Evolutionary conservation across 495 filamentous ascomycete genomes (phyloP).

Genomic region (Penicillium subrubescens): DNA sequence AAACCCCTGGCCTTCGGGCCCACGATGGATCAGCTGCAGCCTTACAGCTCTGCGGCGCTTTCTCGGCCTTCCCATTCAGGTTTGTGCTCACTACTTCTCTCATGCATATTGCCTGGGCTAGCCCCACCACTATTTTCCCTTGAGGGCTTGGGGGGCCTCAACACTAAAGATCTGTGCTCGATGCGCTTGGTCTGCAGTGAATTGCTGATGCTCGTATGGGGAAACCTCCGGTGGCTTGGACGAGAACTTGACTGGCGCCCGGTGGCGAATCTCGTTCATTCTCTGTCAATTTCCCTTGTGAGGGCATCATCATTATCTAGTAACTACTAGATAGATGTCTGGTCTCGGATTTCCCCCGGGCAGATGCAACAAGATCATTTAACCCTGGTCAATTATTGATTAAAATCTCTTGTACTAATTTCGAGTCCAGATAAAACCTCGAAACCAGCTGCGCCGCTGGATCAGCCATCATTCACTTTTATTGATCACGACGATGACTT

Average conservation of each 20-base stretch:
- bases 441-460: slow-evolving; percentile 20
- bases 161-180: slow-evolving; percentile 1
- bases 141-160: background rate
- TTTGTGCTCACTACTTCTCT: slow-evolving; percentile 21
- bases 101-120: slow-evolving; percentile 3
- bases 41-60: slow-evolving; percentile 22
- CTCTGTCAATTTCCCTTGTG: background rate
- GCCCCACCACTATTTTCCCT: slow-evolving; percentile 1
- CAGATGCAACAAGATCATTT: background rate
- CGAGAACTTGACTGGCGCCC: background rate
- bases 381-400: background rate
- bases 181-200: background rate
- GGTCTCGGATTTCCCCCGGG: too few relatives aligned
- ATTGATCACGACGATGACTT: slow-evolving; percentile 44
- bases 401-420: slow-evolving; percentile 11
- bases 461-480: slow-evolving; percentile 40
- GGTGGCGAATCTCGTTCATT: background rate
- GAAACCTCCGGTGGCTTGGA: background rate
- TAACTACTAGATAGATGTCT: background rate
- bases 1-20: slow-evolving; percentile 26
- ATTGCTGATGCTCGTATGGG: background rate
- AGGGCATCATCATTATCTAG: background rate
- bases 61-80: slow-evolving; percentile 31
- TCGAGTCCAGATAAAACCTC: slow-evolving; percentile 17
- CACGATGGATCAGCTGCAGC: slow-evolving; percentile 34